Evolutionary conservation across 1,284 basidiomycete genomes (phyloP), one percentile per base, ranked within the genome.

Genomic region (Malassezia slooffiae): DNA sequence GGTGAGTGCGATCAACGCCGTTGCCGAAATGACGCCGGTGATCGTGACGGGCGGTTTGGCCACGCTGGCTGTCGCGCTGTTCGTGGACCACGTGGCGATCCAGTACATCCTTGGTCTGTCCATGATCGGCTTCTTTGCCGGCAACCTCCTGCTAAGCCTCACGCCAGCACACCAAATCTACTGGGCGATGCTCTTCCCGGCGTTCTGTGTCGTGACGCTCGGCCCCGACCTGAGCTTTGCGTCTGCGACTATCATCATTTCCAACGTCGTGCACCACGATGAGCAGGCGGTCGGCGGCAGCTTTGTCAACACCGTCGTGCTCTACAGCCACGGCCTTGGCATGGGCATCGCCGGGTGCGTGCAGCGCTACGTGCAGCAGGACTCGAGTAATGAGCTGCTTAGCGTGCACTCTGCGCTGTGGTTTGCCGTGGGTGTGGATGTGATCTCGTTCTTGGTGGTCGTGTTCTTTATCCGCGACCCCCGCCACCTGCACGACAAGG

Each of bases 211-310:
- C 32, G 51, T 53, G 37, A 56, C 57, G 5, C 50, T 56, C 6
- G 60, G 62, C 0, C 58, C 60, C 48, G 62, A 62, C 41, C 45
- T 55, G 36, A 42, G 41, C 5, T 62, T 60, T 36, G 52, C 60
- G 1, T 43, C 53, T 0, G 55, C 55, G 2, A 54, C 50, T 28
- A 56, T 60, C 26, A 55, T 58, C 26, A 38, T 62, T 9, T 48
- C 45, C 34, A 51, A 57, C 22, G 33, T 46, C 7, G 30, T 60
- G 31, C 58, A 52, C 1, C 32, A 38, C 10, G 42, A 55, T 30
- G 50, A 58, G 19, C 60, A 64, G 28, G 57, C 55, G 8, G 41
- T 45, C 1, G 62, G 54, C 1, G 59, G 52, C 23, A 57, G 53
- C 22, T 37, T 64, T 13, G 57, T 64, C 11, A 60, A 58, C 24